Evolutionary conservation across 805 yeast species (phyloP), one percentile per base, ranked within the genome.

Genomic region (Lipomyces mesembrius): DNA sequence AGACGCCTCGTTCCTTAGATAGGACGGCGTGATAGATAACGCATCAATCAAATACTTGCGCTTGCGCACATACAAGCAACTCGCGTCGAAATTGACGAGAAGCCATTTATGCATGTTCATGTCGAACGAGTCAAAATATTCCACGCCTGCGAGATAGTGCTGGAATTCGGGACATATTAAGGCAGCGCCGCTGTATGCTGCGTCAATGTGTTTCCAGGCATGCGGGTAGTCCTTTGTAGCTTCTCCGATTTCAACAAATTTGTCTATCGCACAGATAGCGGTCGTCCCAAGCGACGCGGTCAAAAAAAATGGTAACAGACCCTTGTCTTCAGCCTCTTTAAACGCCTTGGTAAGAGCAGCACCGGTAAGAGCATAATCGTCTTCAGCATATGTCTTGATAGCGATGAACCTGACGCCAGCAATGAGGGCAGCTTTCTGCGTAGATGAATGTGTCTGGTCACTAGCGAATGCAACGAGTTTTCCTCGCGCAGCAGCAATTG

Each of bases 61-160:
- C 11, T 60, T 53, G 32, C 70, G 69, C 22, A 72, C 65, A 54
- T 58, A 72, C 61, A 72, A n/a, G 59, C 74, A 71, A 49, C 69
- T 62, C 35, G 72, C 71, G 52, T 72, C 74, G 43, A 72, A 71
- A 62, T 71, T 71, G 34, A 71, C 73, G 17, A 72, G 67, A 35
- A 72, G 64, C 74, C 74, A 71, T 32, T 72, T 72, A 61, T 72
- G 74, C 74, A 72, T 69, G 63, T 72, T 72, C 65, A 72, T 55
- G 57, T 71, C 73, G 51, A 72, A 72, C 59, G 74, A 72, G 64
- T 72, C 74, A 63, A 58, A 70, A 29, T 57, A 67, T 5, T 59
- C 68, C 11, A 64, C 61, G 12, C 74, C 74, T 9, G 57, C 64
- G 35, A 71, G 59, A 55, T 60, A 51, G 46, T 64, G 53, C 37